Evolutionary conservation across 768 basidiomycete species (phyloP).

Genomic region (Pleurotus giganteus): DNA sequence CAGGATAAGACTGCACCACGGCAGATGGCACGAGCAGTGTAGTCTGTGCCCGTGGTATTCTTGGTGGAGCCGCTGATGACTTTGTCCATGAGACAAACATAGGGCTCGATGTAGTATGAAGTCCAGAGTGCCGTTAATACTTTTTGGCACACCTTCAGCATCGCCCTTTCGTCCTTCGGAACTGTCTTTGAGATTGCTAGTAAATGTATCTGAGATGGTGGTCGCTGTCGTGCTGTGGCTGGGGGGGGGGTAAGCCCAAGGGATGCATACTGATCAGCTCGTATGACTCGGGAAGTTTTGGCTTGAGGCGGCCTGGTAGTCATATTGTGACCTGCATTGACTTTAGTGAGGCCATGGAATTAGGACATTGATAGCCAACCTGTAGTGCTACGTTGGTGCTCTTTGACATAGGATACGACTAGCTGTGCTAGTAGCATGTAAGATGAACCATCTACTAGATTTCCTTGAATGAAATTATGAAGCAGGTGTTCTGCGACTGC

Average conservation of each 20-base stretch:
- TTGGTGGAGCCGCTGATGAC: background rate
- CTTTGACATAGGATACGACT: background rate
- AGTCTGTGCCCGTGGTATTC: background rate
- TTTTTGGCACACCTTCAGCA: background rate
- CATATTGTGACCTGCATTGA: no score
- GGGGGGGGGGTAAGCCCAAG: background rate
- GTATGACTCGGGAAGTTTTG: background rate
- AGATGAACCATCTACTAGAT: background rate
- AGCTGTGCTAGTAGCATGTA: background rate
- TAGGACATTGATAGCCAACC: no score
- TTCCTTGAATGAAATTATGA: background rate
- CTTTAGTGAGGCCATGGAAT: no score
- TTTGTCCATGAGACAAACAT: background rate
- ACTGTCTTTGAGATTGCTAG: background rate
- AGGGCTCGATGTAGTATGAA: background rate
- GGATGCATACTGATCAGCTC: background rate
- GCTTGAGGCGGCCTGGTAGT: no score
- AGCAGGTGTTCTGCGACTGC: background rate
- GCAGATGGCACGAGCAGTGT: background rate
- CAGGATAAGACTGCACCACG: background rate
- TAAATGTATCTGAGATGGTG: background rate
- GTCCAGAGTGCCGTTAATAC: background rate
- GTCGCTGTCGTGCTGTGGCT: background rate
- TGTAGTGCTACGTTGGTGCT: background rate
- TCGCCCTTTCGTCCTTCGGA: background rate